Evolutionary conservation across 1,284 basidiomycete genomes (phyloP).

Genomic region (Cutaneotrichosporon dermatis): DNA sequence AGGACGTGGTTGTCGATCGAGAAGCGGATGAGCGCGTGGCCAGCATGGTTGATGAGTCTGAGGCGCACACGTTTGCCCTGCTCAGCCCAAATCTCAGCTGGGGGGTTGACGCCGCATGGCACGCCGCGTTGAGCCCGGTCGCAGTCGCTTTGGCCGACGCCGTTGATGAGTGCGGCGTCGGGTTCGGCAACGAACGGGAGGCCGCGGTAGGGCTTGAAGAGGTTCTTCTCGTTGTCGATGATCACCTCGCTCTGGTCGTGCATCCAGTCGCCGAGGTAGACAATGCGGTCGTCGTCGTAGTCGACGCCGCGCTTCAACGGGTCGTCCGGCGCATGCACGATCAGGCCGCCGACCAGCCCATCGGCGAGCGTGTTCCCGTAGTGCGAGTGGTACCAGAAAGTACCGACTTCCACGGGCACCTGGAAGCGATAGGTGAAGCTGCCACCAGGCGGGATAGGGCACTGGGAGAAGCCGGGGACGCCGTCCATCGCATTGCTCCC

Average conservation of each 20-base stretch:
- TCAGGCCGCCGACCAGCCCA: constrained; percentile 28
- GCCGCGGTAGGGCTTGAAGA: constrained; percentile 2
- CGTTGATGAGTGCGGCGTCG: constrained; percentile 31
- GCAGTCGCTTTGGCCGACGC: constrained; percentile 18
- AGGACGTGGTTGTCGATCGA: constrained; percentile 32
- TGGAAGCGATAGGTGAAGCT: constrained; percentile 53
- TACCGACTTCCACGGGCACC: constrained; percentile 26
- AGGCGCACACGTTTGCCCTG: constrained; percentile 12
- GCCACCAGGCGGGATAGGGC: constrained; percentile 54
- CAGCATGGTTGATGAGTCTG: constrained; percentile 26
- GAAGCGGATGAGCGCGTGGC: constrained; percentile 13
- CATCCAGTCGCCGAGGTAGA: constrained; percentile 30
- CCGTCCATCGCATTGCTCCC: constrained; percentile 31
- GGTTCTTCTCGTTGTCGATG: not conserved
- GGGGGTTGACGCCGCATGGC: constrained; percentile 1
- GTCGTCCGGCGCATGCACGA: constrained; percentile 29
- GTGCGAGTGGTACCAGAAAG: constrained; percentile 40
- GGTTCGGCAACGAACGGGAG: constrained; percentile 13
- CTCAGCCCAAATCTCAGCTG: not conserved
- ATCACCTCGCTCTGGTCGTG: constrained; percentile 23
- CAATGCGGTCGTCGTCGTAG: constrained; percentile 20
- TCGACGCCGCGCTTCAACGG: constrained; percentile 25
- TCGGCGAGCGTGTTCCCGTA: constrained; percentile 31
- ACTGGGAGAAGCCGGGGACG: constrained; percentile 45
- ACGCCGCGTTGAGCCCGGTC: not conserved